Conservation (phyloP, 768 basidiomycete genomes). For the Pilatotrama ljubarskyi region DNA sequence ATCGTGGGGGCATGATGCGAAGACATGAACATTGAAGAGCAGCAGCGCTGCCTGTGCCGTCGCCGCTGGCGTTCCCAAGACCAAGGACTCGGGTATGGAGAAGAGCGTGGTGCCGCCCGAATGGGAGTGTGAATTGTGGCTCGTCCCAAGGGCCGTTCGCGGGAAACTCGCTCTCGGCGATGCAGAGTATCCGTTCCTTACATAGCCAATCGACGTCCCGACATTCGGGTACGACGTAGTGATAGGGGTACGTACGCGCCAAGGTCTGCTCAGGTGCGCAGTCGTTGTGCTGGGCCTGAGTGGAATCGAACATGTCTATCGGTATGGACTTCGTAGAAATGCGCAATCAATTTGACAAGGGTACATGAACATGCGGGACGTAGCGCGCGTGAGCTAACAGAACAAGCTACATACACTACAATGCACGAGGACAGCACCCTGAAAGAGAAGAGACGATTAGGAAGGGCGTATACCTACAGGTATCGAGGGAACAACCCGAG, state of each 20-base stretch:
- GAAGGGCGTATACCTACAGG: slow-evolving; percentile 1
- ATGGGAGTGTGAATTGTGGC: slow-evolving; percentile 9
- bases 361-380: slow-evolving; percentile 12
- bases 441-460: background rate
- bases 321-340: background rate
- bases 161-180: slow-evolving; percentile 14
- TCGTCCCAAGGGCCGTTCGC: slow-evolving; percentile 8
- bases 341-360: background rate
- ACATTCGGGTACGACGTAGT: background rate
- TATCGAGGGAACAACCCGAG: slow-evolving; percentile 3
- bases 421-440: background rate
- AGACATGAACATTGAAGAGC: slow-evolving; percentile 5
- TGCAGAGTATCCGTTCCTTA: background rate
- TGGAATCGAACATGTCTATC: no score
- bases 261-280: background rate
- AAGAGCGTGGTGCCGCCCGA: slow-evolving; percentile 13
- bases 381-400: slow-evolving; percentile 3
- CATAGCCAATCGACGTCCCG: background rate
- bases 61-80: slow-evolving; percentile 12
- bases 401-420: slow-evolving; percentile 12
- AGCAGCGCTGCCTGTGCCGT: background rate
- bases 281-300: background rate
- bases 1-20: slow-evolving; percentile 18
- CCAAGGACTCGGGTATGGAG: slow-evolving; percentile 15
- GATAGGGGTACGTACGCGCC: background rate